Evolutionary conservation across 805 yeast genomes (phyloP).

Genomic region (Jamesozyma jinghongensis): DNA sequence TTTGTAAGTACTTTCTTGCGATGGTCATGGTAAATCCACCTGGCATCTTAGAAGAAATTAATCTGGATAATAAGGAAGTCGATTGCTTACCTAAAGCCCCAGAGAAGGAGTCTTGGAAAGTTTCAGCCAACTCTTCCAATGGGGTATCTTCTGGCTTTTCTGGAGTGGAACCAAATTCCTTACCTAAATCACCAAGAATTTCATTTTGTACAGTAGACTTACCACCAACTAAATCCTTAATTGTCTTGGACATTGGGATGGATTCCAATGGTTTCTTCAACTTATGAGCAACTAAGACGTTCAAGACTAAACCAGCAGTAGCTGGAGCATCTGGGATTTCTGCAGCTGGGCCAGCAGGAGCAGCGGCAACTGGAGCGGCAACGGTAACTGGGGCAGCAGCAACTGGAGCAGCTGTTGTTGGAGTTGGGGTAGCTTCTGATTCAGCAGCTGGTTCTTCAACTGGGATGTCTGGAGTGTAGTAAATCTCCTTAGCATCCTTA

Average conservation of each 20-base stretch:
- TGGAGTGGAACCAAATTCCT: constrained; percentile 96
- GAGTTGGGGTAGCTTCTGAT: constrained; percentile 28
- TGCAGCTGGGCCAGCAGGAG: constrained; percentile 73
- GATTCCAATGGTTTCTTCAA: constrained; percentile 84
- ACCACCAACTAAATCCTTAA: constrained; percentile 96
- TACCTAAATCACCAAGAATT: constrained; percentile 96
- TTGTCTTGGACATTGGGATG: constrained; percentile 82
- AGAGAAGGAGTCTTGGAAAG: constrained; percentile 80
- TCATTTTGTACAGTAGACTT: constrained; percentile 98
- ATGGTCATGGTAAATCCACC: constrained; percentile 94
- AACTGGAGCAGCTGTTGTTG: constrained; percentile 46
- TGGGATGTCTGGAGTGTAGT: constrained; percentile 69
- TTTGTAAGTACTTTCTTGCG: constrained; percentile 85
- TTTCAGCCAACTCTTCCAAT: constrained; percentile 87
- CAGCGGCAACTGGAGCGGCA: constrained; percentile 52
- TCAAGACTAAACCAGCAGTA: constrained; percentile 71
- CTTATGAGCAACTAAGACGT: constrained; percentile 89
- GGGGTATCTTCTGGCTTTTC: constrained; percentile 99
- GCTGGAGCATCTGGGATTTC: constrained; percentile 85
- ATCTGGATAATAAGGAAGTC: constrained; percentile 75
- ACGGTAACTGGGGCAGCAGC: constrained; percentile 49
- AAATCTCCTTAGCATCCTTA: constrained; percentile 92
- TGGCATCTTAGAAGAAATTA: constrained; percentile 96
- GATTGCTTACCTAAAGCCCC: constrained; percentile 94
- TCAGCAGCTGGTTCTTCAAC: constrained; percentile 22